Percentiles rank a stretch among this genome's conserved stretches.
Evolutionary conservation across 2,329 filamentous ascomycete genomes (phyloP).

Genomic region (Talaromyces rugulosus): DNA sequence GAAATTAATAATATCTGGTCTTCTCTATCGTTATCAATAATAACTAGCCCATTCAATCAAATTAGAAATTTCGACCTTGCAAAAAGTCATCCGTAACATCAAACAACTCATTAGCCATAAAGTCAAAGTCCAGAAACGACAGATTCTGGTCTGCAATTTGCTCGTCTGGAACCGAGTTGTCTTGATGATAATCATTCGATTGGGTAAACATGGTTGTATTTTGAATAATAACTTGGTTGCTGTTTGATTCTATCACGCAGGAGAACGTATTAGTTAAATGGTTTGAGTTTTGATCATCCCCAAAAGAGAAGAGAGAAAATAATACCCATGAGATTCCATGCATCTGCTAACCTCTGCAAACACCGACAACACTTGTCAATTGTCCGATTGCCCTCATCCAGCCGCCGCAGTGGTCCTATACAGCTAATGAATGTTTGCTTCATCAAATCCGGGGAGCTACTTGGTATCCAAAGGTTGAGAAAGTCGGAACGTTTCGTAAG

Average conservation of each 20-base stretch:
- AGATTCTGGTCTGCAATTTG: not conserved
- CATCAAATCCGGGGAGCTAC: not conserved
- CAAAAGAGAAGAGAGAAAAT: not conserved
- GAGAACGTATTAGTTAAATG: not conserved
- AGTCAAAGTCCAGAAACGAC: slow-evolving; percentile 1
- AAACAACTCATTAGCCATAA: slow-evolving; percentile 3
- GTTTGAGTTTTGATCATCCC: not conserved
- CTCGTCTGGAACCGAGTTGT: not conserved
- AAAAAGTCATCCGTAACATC: slow-evolving; percentile 1
- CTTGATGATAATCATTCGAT: not conserved
- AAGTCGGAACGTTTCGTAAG: not conserved
- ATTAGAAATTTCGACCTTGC: not conserved
- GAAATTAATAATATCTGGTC: not conserved
- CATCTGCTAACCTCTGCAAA: not conserved
- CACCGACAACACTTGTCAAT: slow-evolving; percentile 3
- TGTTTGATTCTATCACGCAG: not conserved
- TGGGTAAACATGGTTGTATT: not conserved
- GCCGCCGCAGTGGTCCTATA: not conserved
- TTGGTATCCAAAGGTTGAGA: not conserved
- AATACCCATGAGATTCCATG: slow-evolving; percentile 1
- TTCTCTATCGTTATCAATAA: not conserved
- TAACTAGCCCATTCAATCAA: not conserved
- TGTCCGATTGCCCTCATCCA: slow-evolving; percentile 1
- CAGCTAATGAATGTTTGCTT: slow-evolving; percentile 1
- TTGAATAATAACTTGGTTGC: not conserved